Base-by-base conservation (phyloP, 2,329 filamentous ascomycete genomes). In the Nemania diffusa region DNA sequence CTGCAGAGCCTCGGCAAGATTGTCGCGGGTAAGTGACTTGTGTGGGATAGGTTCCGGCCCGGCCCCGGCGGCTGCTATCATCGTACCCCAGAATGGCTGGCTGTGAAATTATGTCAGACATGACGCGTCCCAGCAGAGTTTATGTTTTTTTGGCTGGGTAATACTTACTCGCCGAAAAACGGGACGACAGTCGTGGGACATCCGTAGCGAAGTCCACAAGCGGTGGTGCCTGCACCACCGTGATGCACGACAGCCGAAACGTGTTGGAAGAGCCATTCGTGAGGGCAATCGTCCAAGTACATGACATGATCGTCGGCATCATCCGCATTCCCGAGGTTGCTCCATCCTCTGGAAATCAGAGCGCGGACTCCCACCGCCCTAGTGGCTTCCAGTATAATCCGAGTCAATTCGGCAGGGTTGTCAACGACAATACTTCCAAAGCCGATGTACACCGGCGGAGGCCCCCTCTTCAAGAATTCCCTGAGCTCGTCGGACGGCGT, bases 351-450 rank as follows among this genome's bases (percentile, higher is more conserved):
- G 0, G 89, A 92, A 0, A 94, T 89, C 7, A 94, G 78, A 0
- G 91, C 91, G 13, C 91, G 85, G 1, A 92, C 89, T 5, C 91
- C 91, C 0, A 90, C 86, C 66, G 84, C 79, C 69, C 87, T 81
- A 13, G 92, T 86, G 1, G 90, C 91, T 51, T 91, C 84, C 65
- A 93, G 91, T 32, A 94, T 91, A 81, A 92, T 87, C 26, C 88
- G 77, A 0, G 91, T 93, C 70, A 93, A 91, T 2, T 78, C 79
- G 55, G 92, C 85, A 0, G 91, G 87, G 71, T 93, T 88, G 60
- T 93, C 90, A 1, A 93, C 88, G 0, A 93, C 90, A 64, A 93
- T 93, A 0, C 88, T 91, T 0, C 91, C 91, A 70, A 93, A 93
- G 0, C 91, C 91, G 57, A 93, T 92, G 69, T 93, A 93, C 1